Percentiles rank a stretch among this genome's conserved stretches.
Evolutionary conservation across 495 filamentous ascomycete species (phyloP).

Genomic region (Tuber microsphaerosporum): DNA sequence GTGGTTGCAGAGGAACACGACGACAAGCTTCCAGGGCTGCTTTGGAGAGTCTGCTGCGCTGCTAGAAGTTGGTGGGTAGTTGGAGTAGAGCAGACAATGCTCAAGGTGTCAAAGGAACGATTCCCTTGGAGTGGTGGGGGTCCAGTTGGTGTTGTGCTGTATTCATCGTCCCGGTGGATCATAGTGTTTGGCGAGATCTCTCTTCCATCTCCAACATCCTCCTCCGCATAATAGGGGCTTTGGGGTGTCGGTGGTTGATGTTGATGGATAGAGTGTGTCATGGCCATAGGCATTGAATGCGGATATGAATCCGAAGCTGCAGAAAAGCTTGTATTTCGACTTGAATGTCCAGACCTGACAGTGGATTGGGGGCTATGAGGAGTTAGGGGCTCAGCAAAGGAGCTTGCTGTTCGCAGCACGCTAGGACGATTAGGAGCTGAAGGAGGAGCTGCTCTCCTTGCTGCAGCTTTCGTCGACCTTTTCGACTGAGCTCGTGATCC

Average conservation of each 20-base stretch:
- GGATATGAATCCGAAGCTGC: constrained; percentile 34
- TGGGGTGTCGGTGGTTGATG: constrained; percentile 41
- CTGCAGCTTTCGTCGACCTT: constrained; percentile 20
- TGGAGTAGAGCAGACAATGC: constrained; percentile 42
- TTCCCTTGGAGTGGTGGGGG: constrained; percentile 46
- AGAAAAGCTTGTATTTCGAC: constrained; percentile 39
- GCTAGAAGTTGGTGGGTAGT: constrained; percentile 39
- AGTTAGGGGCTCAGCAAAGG: constrained; percentile 39
- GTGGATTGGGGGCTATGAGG: constrained; percentile 39
- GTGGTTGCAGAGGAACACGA: constrained; percentile 43
- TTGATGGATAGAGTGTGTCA: constrained; percentile 31
- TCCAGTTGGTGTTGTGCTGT: constrained; percentile 44
- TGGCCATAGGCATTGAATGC: constrained; percentile 28
- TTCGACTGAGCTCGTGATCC: constrained; percentile 27
- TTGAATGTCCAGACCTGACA: constrained; percentile 30
- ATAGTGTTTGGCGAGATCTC: constrained; percentile 43
- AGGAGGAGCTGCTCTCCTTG: constrained; percentile 27
- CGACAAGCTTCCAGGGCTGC: constrained; percentile 51
- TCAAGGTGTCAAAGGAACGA: constrained; percentile 47
- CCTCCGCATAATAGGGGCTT: constrained; percentile 40
- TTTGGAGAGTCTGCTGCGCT: constrained; percentile 44
- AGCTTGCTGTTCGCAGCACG: constrained; percentile 26
- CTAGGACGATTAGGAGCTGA: constrained; percentile 23
- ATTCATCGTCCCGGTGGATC: constrained; percentile 51
- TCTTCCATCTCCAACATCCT: constrained; percentile 32